A percentile compares a stretch with the other conserved stretches of the same genome.
phyloP scores from a whole-genome alignment of 495 filamentous ascomycete species.

The Tuber magnatum region DNA sequence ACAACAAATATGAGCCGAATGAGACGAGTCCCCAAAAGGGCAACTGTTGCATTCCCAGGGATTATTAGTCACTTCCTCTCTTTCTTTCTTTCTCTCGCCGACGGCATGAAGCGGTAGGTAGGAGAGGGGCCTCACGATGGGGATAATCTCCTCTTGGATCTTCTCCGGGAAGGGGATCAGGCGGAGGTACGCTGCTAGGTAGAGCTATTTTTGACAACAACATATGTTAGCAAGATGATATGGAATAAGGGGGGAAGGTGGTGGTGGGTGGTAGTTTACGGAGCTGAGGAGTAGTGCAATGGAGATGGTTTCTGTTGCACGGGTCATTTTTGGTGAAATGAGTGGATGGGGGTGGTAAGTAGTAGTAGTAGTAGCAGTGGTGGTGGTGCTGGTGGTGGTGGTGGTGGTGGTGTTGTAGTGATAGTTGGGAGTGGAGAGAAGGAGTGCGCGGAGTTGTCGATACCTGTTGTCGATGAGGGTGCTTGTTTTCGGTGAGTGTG shows the following conservation, averaged over 20 bases:
- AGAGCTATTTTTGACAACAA: constrained; percentile 59
- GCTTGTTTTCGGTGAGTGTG: background rate
- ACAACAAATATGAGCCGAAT: constrained; percentile 88
- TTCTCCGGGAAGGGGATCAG: constrained; percentile 74
- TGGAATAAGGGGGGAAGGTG: background rate
- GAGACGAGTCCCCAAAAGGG: constrained; percentile 88
- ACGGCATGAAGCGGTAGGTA: background rate
- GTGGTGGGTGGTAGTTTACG: background rate
- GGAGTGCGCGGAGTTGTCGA: constrained; percentile 7
- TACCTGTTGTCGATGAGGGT: constrained; percentile 7
- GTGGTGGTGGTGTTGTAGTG: constrained; percentile 3
- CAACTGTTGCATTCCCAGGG: constrained; percentile 53
- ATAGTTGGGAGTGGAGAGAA: constrained; percentile 5
- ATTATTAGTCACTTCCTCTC: constrained; percentile 7
- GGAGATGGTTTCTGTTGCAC: constrained; percentile 5
- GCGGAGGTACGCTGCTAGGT: constrained; percentile 76
- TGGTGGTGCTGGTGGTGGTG: background rate
- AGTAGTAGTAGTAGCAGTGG: too few species aligned
- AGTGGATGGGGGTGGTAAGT: background rate
- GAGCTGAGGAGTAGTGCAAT: constrained; percentile 6
- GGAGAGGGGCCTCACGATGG: constrained; percentile 50
- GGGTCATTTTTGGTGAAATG: constrained; percentile 12
- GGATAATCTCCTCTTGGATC: constrained; percentile 63
- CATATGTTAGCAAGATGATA: background rate
- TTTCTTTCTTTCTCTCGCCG: background rate